Percentiles rank a stretch among this genome's conserved stretches.
These are phyloP conservation scores for Phytopythium mirpurense DNA, from an alignment of 352 stramenopile species.

Conservation along the genomic window DNA sequence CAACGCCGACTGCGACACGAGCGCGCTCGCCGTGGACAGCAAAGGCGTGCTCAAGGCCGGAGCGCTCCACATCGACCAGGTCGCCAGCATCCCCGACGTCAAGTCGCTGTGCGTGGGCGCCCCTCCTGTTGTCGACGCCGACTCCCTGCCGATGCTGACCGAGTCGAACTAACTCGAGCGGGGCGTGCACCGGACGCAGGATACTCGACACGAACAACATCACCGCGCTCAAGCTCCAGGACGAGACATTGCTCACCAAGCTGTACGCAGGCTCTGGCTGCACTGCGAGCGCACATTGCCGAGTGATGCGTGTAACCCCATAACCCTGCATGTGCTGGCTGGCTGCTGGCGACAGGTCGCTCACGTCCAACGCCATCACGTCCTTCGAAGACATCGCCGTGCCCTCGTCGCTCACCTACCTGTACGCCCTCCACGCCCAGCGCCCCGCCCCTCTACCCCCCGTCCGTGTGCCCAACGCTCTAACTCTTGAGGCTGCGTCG, in stretches of 20 bases:
- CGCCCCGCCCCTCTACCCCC: neutral
- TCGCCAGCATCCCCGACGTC: constrained; percentile 42
- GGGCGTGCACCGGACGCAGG: too few species aligned
- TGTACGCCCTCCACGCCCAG: constrained; percentile 21
- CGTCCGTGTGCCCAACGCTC: neutral
- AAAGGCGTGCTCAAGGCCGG: constrained; percentile 27
- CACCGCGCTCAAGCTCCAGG: constrained; percentile 22
- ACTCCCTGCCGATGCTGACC: too few species aligned
- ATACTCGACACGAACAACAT: constrained; percentile 52
- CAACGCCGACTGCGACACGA: constrained; percentile 24
- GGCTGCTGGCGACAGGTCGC: constrained; percentile 17
- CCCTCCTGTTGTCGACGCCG: too few species aligned
- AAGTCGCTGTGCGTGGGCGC: constrained; percentile 38
- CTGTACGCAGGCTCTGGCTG: too few species aligned
- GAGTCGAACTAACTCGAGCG: too few species aligned
- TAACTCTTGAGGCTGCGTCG: too few species aligned
- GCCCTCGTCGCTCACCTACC: constrained; percentile 25
- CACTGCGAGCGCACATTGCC: too few species aligned
- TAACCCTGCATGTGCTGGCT: neutral
- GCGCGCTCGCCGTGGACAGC: constrained; percentile 23
- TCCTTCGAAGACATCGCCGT: constrained; percentile 37
- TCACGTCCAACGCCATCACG: constrained; percentile 44
- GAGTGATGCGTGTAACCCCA: too few species aligned
- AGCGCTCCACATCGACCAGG: constrained; percentile 36
- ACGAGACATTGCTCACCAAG: constrained; percentile 28